Evolutionary conservation across 257 asterid genomes (phyloP).

Genomic region (Salvia miltiorrhiza): DNA sequence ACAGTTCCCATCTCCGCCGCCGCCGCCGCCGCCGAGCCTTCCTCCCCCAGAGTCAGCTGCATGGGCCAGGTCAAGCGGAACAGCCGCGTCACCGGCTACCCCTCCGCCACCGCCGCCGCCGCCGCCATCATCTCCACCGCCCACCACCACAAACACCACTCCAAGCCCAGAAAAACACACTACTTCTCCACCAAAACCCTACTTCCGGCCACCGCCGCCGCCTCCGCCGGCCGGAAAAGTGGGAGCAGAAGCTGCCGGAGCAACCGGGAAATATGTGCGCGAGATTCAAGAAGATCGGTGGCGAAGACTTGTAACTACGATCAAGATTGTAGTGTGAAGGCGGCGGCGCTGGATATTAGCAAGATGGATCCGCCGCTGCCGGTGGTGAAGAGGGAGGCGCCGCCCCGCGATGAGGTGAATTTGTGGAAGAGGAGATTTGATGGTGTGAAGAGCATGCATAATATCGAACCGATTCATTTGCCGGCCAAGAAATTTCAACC

Average conservation of each 20-base stretch:
- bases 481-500: constrained; percentile 30
- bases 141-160: constrained; percentile 38
- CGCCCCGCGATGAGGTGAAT: constrained; percentile 45
- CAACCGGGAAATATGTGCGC: constrained; percentile 18
- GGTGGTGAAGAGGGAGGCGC: constrained; percentile 54
- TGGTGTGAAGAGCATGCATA: constrained; percentile 47
- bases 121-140: constrained; percentile 21
- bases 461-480: constrained; percentile 51
- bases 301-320: constrained; percentile 7
- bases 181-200: constrained; percentile 35
- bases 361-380: constrained; percentile 95
- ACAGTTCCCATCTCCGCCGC: constrained; percentile 24
- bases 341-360: constrained; percentile 32
- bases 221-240: constrained; percentile 8
- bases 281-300: constrained; percentile 23
- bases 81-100: constrained; percentile 51
- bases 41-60: constrained; percentile 86
- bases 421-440: constrained; percentile 79
- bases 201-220: constrained; percentile 23
- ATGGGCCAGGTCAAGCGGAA: constrained; percentile 72
- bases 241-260: constrained; percentile 32
- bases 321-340: constrained; percentile 10
- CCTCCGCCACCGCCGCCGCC: constrained; percentile 34
- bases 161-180: constrained; percentile 36
- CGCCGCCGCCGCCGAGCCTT: constrained; percentile 42